Percentiles rank a stretch among this genome's conserved stretches.
Conservation (phyloP, 176 grass and related monocot species). For the Echinochloa phyllopogon region DNA sequence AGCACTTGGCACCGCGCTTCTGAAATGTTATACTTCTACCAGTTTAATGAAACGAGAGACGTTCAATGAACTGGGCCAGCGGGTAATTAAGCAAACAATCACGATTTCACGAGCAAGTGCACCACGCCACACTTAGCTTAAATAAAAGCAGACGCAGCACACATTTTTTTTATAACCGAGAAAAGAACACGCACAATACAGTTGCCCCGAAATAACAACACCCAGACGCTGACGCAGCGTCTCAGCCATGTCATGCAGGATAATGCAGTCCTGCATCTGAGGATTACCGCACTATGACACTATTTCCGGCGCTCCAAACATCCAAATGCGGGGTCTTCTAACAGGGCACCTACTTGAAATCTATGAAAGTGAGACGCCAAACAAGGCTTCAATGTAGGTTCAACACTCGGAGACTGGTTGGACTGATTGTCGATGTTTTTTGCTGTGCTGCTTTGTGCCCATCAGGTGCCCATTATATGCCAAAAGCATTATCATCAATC, state of each 20-base stretch:
- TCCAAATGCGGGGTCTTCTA: not conserved
- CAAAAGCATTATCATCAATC: not conserved
- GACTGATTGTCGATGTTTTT: not conserved
- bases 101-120: no score
- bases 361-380: not conserved
- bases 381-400: not conserved
- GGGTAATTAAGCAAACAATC: no score
- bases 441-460: not conserved
- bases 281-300: not conserved
- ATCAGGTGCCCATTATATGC: not conserved
- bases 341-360: not conserved
- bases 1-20: no score
- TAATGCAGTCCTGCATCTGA: not conserved
- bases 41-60: no score
- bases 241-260: not conserved
- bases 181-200: not conserved
- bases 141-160: not conserved
- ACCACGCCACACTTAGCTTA: not conserved
- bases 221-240: not conserved
- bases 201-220: not conserved
- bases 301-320: not conserved
- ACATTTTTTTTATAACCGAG: no score
- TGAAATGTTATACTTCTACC: no score
- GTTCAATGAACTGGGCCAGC: no score
- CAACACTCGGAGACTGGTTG: not conserved